Conservation (phyloP, 2,329 filamentous ascomycete genomes). For the Nothomitra cinnamomea region DNA sequence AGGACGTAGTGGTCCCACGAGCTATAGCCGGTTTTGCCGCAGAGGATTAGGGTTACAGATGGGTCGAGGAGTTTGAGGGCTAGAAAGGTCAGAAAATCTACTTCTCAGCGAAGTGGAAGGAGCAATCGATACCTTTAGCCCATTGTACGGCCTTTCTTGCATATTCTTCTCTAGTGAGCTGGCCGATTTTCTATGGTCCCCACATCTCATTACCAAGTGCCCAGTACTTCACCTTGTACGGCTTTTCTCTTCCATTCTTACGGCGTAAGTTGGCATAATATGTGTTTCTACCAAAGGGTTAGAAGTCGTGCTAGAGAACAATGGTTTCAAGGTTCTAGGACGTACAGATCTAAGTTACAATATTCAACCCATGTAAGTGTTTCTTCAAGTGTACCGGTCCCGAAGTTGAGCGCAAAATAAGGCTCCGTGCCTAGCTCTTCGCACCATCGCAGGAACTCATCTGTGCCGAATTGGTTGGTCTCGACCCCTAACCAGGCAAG, state of each 20-base stretch:
- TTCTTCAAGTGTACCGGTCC: slow-evolving; percentile 40
- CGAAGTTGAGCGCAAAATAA: slow-evolving; percentile 67
- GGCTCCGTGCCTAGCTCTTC: slow-evolving; percentile 56
- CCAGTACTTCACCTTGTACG: slow-evolving; percentile 75
- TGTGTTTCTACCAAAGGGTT: slow-evolving; percentile 39
- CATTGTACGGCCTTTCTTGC: slow-evolving; percentile 52
- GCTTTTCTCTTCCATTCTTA: slow-evolving; percentile 56
- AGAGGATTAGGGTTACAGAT: slow-evolving; percentile 51
- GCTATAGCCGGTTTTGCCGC: slow-evolving; percentile 51
- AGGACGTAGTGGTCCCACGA: slow-evolving; percentile 60
- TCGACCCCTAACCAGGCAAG: slow-evolving; percentile 66
- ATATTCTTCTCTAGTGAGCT: slow-evolving; percentile 53
- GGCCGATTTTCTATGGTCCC: slow-evolving; percentile 50
- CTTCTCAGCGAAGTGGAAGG: neutral
- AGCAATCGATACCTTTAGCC: slow-evolving; percentile 37
- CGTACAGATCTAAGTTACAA: slow-evolving; percentile 43
- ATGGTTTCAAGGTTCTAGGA: too few species aligned
- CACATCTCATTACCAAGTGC: slow-evolving; percentile 61
- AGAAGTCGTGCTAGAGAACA: too few species aligned
- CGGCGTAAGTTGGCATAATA: slow-evolving; percentile 69
- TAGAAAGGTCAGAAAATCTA: neutral
- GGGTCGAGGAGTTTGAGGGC: slow-evolving; percentile 55
- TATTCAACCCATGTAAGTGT: slow-evolving; percentile 69
- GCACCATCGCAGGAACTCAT: slow-evolving; percentile 77
- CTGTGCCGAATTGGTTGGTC: slow-evolving; percentile 65